Evolutionary conservation across 2,329 filamentous ascomycete species (phyloP).

Genomic region (Aspergillus costaricaensis): DNA sequence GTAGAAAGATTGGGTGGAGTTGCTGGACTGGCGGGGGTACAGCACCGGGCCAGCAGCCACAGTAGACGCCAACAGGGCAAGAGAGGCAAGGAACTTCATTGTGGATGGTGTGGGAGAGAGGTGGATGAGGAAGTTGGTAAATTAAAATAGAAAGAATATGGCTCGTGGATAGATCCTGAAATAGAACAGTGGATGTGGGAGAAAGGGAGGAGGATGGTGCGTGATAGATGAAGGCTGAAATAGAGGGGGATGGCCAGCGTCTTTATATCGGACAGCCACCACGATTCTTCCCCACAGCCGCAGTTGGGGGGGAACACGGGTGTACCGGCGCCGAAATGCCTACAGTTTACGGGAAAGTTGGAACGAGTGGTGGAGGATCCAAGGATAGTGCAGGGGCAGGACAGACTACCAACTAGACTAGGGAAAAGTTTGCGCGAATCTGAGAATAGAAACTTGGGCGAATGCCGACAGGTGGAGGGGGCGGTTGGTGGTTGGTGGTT

Average conservation of each 20-base stretch:
- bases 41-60: slow-evolving; percentile 29
- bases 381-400: background rate
- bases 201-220: background rate
- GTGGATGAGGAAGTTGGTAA: background rate
- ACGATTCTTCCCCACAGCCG: background rate
- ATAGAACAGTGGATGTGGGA: background rate
- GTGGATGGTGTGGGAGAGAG: background rate
- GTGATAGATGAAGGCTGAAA: slow-evolving; percentile 1
- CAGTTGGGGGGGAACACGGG: background rate
- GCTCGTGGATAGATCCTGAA: background rate
- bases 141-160: background rate
- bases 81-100: slow-evolving; percentile 33
- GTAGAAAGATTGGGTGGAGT: slow-evolving; percentile 30
- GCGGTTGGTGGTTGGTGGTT: background rate
- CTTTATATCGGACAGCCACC: slow-evolving; percentile 4
- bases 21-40: slow-evolving; percentile 19
- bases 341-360: background rate
- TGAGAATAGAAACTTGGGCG: background rate
- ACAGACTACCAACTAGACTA: background rate
- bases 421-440: background rate
- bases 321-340: background rate
- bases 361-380: background rate
- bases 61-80: slow-evolving; percentile 32
- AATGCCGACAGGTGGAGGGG: background rate
- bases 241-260: background rate